Conservation (phyloP, 2,329 filamentous ascomycete species). For the Aspergillus sergii region DNA sequence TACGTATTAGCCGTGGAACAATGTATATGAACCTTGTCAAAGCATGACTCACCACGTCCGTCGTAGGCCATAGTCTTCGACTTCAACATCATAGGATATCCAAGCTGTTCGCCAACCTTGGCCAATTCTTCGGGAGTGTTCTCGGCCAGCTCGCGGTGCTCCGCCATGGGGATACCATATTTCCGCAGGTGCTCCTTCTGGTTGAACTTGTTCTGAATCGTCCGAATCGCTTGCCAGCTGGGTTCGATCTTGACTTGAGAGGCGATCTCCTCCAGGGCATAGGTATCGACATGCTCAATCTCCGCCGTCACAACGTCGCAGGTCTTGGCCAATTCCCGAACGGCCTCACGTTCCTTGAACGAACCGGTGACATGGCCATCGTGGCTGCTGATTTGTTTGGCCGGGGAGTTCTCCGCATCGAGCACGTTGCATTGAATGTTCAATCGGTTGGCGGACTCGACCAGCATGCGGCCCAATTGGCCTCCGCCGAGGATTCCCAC, state of each 20-base stretch:
- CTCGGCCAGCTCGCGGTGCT: constrained; percentile 67
- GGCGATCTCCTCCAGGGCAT: constrained; percentile 80
- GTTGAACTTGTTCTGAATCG: constrained; percentile 90
- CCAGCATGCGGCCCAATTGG: constrained; percentile 90
- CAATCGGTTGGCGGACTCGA: constrained; percentile 78
- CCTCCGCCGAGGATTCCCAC: constrained; percentile 63
- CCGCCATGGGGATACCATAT: constrained; percentile 71
- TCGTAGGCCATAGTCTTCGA: constrained; percentile 89
- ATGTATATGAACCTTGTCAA: neutral
- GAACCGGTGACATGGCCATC: constrained; percentile 77
- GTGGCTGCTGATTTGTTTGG: constrained; percentile 82
- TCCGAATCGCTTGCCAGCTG: constrained; percentile 80
- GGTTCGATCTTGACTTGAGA: constrained; percentile 72
- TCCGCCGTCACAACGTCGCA: constrained; percentile 88
- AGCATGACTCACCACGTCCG: constrained; percentile 65
- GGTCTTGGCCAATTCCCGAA: constrained; percentile 73
- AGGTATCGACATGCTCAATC: constrained; percentile 93
- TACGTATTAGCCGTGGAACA: neutral
- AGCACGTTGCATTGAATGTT: constrained; percentile 79
- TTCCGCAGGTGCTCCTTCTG: constrained; percentile 80
- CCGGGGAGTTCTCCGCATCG: constrained; percentile 74
- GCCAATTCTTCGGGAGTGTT: constrained; percentile 63
- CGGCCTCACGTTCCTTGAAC: constrained; percentile 80
- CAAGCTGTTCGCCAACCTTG: constrained; percentile 65
- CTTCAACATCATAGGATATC: constrained; percentile 91